Evolutionary conservation across 257 asterid genomes (phyloP).

Genomic region (Jasminum sambac): DNA sequence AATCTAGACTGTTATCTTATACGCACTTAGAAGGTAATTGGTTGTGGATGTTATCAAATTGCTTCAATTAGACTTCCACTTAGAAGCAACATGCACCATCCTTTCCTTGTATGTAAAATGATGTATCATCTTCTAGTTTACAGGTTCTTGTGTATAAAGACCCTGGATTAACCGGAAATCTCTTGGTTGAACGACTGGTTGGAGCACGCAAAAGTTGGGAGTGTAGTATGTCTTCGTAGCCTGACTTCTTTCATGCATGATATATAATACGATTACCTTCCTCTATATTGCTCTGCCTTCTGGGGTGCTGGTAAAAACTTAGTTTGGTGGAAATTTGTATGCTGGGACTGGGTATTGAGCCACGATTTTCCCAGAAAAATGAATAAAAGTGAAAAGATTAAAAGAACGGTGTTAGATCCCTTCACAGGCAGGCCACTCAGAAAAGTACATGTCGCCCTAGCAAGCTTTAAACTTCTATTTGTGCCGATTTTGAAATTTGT

Average conservation of each 20-base stretch:
- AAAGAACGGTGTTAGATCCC: not conserved
- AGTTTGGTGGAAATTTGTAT: not conserved
- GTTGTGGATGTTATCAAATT: not conserved
- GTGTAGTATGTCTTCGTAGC: slow-evolving; percentile 51
- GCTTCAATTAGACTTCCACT: slow-evolving; percentile 3
- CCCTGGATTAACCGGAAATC: slow-evolving; percentile 98
- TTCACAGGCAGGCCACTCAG: not conserved
- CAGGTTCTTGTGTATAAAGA: slow-evolving; percentile 82
- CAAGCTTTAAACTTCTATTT: not conserved
- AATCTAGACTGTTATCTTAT: slow-evolving; percentile 87
- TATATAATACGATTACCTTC: slow-evolving; percentile 3
- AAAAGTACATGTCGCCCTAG: not conserved
- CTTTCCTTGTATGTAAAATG: slow-evolving; percentile 13
- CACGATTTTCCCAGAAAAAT: not conserved
- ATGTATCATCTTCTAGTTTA: slow-evolving; percentile 20
- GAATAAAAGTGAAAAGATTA: not conserved
- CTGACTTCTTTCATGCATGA: not conserved
- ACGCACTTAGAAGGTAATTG: slow-evolving; percentile 84
- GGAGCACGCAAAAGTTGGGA: slow-evolving; percentile 88
- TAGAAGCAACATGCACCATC: not conserved
- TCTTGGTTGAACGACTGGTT: slow-evolving; percentile 91
- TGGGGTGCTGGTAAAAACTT: slow-evolving; percentile 4
- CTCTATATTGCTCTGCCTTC: slow-evolving; percentile 1
- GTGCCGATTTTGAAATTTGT: not conserved
- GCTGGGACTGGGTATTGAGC: not conserved